phyloP scores from a whole-genome alignment of 2,329 filamentous ascomycete genomes.

The Colletotrichum eleusines region DNA sequence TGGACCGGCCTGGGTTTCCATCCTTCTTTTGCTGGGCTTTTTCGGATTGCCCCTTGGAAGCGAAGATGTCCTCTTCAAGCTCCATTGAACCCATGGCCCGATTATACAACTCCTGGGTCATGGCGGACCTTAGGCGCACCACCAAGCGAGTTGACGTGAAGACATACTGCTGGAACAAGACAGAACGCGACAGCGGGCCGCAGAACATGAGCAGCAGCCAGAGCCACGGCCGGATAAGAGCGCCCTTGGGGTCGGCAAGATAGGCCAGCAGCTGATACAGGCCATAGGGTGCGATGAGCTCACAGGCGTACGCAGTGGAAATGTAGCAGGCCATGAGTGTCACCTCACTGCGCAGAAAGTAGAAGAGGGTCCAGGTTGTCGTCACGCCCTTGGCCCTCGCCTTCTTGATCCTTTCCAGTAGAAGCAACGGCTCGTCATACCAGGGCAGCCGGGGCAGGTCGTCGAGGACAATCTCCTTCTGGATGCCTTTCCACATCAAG shows the following conservation, averaged over 20 bases:
- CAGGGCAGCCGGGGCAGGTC: slow-evolving; percentile 63
- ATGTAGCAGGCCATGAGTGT: slow-evolving; percentile 60
- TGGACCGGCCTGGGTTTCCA: slow-evolving; percentile 45
- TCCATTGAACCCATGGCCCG: slow-evolving; percentile 68
- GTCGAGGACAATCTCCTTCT: slow-evolving; percentile 58
- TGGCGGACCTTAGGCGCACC: slow-evolving; percentile 66
- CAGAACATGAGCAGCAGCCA: slow-evolving; percentile 67
- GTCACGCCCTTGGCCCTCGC: slow-evolving; percentile 58
- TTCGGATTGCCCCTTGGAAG: slow-evolving; percentile 44
- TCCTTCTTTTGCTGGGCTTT: slow-evolving; percentile 47
- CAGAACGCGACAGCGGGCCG: slow-evolving; percentile 61
- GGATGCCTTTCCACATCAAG: slow-evolving; percentile 61
- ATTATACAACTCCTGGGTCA: slow-evolving; percentile 70
- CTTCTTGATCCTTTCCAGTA: slow-evolving; percentile 57
- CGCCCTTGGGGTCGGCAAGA: slow-evolving; percentile 58
- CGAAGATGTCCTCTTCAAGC: slow-evolving; percentile 66
- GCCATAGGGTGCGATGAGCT: slow-evolving; percentile 65
- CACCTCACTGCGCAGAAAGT: slow-evolving; percentile 58
- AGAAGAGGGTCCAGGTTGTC: slow-evolving; percentile 60
- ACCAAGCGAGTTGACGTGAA: slow-evolving; percentile 68
- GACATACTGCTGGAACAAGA: slow-evolving; percentile 68
- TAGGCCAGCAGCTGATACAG: slow-evolving; percentile 67
- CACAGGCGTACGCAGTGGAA: slow-evolving; percentile 54
- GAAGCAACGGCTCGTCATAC: slow-evolving; percentile 66
- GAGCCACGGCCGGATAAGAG: slow-evolving; percentile 61